Evolutionary conservation across 768 basidiomycete genomes (phyloP).

Genomic region (Terana coerulea): DNA sequence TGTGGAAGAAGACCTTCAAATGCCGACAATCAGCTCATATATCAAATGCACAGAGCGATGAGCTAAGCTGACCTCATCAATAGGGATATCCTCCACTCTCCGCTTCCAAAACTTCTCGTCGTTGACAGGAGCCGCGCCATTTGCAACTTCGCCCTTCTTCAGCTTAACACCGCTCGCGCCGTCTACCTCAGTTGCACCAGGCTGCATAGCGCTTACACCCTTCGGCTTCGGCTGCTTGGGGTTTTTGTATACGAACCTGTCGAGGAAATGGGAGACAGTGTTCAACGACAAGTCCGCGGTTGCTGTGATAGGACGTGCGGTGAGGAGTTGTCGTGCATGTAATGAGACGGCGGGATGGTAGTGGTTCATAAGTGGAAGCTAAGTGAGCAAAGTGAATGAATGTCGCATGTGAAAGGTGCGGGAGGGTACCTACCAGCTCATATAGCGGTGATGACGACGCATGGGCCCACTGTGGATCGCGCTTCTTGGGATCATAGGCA

Average conservation of each 20-base stretch:
- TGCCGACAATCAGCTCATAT: neutral
- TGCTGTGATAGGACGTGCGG: conserved; percentile 69
- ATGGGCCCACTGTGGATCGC: conserved; percentile 84
- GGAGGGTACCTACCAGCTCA: conserved; percentile 68
- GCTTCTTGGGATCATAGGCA: conserved; percentile 81
- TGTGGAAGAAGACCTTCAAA: conserved; percentile 81
- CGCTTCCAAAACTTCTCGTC: conserved; percentile 70
- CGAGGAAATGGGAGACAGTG: conserved; percentile 92
- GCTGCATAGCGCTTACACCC: conserved; percentile 95
- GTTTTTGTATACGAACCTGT: conserved; percentile 96
- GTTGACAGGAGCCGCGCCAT: conserved; percentile 54
- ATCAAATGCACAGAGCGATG: neutral
- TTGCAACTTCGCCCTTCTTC: conserved; percentile 52
- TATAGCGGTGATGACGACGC: conserved; percentile 79
- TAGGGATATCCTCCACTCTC: conserved; percentile 69
- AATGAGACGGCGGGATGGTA: conserved; percentile 90
- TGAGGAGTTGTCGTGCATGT: conserved; percentile 79
- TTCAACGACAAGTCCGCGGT: conserved; percentile 88
- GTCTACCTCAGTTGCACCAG: conserved; percentile 51
- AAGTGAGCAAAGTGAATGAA: conserved; percentile 33
- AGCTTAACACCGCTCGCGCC: conserved; percentile 67
- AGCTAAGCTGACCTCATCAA: conserved; percentile 67
- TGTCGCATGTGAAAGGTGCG: neutral
- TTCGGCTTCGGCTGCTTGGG: conserved; percentile 71
- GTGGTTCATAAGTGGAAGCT: conserved; percentile 72